Conservation (phyloP, 371 early-diverging fungal species). For the Lichtheimia ramosa region DNA sequence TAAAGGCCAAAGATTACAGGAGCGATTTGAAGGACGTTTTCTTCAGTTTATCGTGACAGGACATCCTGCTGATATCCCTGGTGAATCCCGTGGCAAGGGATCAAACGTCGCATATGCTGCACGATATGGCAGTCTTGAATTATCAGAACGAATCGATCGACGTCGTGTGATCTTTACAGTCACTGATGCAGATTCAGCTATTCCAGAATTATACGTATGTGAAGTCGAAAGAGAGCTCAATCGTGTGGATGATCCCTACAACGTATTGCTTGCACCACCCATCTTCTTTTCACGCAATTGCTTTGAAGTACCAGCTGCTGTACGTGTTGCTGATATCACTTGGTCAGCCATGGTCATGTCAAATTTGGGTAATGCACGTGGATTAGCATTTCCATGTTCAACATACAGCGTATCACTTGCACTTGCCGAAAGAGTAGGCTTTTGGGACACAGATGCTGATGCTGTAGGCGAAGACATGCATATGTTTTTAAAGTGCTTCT, state of each 20-base stretch:
- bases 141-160: constrained; percentile 34
- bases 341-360: constrained; percentile 82
- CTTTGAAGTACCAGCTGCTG: constrained; percentile 70
- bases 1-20: constrained; percentile 60
- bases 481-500: constrained; percentile 83
- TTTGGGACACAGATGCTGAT: constrained; percentile 80
- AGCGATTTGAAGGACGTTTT: constrained; percentile 49
- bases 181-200: constrained; percentile 46
- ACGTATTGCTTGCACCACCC: constrained; percentile 66
- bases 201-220: constrained; percentile 43
- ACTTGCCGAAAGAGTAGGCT: constrained; percentile 68
- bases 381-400: constrained; percentile 73
- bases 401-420: constrained; percentile 74
- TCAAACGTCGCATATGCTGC: constrained; percentile 78
- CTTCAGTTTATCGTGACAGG: constrained; percentile 61
- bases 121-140: constrained; percentile 29
- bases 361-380: constrained; percentile 70
- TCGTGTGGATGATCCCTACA: constrained; percentile 42
- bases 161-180: constrained; percentile 63
- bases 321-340: constrained; percentile 74
- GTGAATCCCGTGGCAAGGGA: constrained; percentile 79
- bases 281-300: constrained; percentile 81
- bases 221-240: constrained; percentile 42
- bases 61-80: constrained; percentile 67
- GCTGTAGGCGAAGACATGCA: constrained; percentile 86